Evolutionary conservation across 2,329 filamentous ascomycete species (phyloP).

Genomic region (Rachicladosporium sp.): DNA sequence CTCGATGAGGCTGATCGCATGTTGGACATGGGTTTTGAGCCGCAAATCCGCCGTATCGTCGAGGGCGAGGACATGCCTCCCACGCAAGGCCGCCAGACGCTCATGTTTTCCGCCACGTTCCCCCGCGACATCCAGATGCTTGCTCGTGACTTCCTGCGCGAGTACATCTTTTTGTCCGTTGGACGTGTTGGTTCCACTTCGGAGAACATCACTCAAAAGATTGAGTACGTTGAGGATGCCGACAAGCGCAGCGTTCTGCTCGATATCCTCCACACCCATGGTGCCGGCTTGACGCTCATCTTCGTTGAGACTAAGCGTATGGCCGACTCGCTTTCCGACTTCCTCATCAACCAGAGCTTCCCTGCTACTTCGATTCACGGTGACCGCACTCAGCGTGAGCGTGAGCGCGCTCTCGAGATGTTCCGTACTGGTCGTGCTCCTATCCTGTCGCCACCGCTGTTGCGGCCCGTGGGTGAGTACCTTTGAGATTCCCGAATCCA

Average conservation of each 20-base stretch:
- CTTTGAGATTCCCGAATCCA: background rate
- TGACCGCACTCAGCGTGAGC: slow-evolving; percentile 95
- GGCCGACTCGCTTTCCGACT: slow-evolving; percentile 95
- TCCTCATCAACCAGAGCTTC: slow-evolving; percentile 97
- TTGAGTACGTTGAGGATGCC: slow-evolving; percentile 91
- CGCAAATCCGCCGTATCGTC: slow-evolving; percentile 96
- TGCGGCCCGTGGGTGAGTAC: slow-evolving; percentile 50
- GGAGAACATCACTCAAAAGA: slow-evolving; percentile 99
- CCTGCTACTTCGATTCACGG: slow-evolving; percentile 97
- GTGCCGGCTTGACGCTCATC: slow-evolving; percentile 79
- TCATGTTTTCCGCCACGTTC: slow-evolving; percentile 99
- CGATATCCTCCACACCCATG: slow-evolving; percentile 93
- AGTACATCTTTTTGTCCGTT: slow-evolving; percentile 97
- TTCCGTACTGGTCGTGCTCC: slow-evolving; percentile 94
- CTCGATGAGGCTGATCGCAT: slow-evolving; percentile 99
- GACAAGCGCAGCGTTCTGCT: slow-evolving; percentile 98
- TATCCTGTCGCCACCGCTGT: slow-evolving; percentile 91
- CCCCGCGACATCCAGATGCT: slow-evolving; percentile 99
- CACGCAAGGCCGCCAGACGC: slow-evolving; percentile 76
- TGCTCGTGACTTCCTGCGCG: slow-evolving; percentile 94
- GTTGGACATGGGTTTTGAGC: slow-evolving; percentile 99
- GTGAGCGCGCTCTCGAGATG: slow-evolving; percentile 93
- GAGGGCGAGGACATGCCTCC: slow-evolving; percentile 95
- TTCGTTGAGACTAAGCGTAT: slow-evolving; percentile 99
- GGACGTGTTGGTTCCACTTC: slow-evolving; percentile 97